A percentile compares a stretch with the other conserved stretches of the same genome.
Conservation (phyloP, 2,329 filamentous ascomycete species). For the Sporothrix brunneoviolacea region DNA sequence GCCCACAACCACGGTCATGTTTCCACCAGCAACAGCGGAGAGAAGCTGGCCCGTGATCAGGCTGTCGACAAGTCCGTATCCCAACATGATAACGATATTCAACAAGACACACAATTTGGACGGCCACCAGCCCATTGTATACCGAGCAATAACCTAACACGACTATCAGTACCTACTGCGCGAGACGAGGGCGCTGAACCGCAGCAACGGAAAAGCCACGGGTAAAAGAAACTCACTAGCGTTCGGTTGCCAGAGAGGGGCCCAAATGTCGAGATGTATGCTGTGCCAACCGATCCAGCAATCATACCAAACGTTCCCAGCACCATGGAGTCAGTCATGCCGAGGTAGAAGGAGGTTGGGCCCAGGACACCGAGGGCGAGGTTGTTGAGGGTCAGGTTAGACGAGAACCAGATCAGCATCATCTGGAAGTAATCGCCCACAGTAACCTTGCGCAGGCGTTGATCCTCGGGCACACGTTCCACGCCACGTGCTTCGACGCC, state of each 20-base stretch:
- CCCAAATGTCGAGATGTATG: not conserved
- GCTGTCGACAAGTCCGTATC: not conserved
- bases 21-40: not conserved
- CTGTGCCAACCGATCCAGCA: not conserved
- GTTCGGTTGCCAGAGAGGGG: not conserved
- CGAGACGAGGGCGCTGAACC: too few relatives aligned
- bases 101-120: not conserved
- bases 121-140: not conserved
- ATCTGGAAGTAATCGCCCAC: not conserved
- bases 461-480: not conserved
- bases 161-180: too few relatives aligned
- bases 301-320: not conserved
- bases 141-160: too few relatives aligned
- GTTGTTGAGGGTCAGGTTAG: not conserved
- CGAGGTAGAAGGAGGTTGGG: not conserved
- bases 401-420: not conserved
- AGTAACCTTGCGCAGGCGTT: not conserved
- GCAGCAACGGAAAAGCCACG: too few relatives aligned
- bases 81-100: not conserved
- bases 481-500: not conserved
- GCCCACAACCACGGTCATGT: not conserved
- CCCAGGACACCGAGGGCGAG: not conserved
- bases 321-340: not conserved
- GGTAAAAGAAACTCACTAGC: too few relatives aligned
- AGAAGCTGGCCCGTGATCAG: not conserved